Percentiles rank a stretch among this genome's conserved stretches.
phyloP scores from a whole-genome alignment of 352 stramenopile species.

The Pythium dissimile region DNA sequence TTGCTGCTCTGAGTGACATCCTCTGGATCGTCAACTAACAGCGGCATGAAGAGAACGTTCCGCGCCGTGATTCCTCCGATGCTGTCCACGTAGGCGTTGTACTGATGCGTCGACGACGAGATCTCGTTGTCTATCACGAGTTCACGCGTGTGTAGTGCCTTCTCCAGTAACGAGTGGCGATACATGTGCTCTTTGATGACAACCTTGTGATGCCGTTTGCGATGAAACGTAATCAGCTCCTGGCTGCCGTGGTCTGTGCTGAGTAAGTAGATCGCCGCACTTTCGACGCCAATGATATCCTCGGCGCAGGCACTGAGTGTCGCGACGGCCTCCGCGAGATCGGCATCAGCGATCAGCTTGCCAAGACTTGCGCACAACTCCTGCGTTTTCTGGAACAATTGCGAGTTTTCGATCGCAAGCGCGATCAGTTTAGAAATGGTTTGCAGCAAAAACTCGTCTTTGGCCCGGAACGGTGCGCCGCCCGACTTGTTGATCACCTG shows the following conservation, averaged over 20 bases:
- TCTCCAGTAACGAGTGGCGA: constrained; percentile 44
- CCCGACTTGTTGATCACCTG: constrained; percentile 84
- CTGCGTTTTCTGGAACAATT: constrained; percentile 79
- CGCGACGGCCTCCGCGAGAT: constrained; percentile 54
- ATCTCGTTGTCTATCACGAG: constrained; percentile 70
- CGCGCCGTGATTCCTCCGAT: constrained; percentile 43
- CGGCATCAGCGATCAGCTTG: constrained; percentile 54
- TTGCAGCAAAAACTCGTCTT: constrained; percentile 72
- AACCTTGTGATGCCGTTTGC: constrained; percentile 60
- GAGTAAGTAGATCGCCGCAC: constrained; percentile 59
- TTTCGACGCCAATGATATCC: constrained; percentile 70
- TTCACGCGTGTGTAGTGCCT: constrained; percentile 40
- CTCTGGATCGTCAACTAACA: constrained; percentile 50
- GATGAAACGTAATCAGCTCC: constrained; percentile 71
- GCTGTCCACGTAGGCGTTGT: constrained; percentile 72
- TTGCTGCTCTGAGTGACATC: constrained; percentile 15
- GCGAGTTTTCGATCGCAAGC: constrained; percentile 76
- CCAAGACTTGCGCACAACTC: constrained; percentile 61
- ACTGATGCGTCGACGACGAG: constrained; percentile 25
- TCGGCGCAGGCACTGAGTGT: constrained; percentile 53
- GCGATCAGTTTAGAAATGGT: constrained; percentile 78
- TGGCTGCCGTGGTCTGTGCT: neutral
- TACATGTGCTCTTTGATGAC: constrained; percentile 49
- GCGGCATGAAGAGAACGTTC: constrained; percentile 61
- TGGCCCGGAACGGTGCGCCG: constrained; percentile 67